These are phyloP conservation scores for Lasiosphaeria miniovina DNA, from an alignment of 495 filamentous ascomycete genomes.

Conservation along the genomic window DNA sequence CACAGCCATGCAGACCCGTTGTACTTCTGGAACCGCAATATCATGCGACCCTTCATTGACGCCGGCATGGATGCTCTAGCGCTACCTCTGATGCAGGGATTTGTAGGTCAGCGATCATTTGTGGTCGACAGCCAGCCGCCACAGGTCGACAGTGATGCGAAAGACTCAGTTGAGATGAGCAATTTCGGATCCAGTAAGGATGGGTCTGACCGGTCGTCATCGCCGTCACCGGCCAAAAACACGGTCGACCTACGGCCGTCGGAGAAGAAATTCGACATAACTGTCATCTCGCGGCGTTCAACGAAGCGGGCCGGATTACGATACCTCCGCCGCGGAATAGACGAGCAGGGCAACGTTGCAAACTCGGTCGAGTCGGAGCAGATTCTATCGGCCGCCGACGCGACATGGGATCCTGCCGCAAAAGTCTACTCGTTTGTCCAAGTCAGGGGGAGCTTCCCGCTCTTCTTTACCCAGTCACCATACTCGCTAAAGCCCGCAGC, in stretches of 20 bases:
- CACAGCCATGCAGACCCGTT: conserved; percentile 71
- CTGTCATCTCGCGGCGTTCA: conserved; percentile 81
- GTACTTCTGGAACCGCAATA: conserved; percentile 87
- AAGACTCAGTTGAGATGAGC: conserved; percentile 43
- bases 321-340: conserved; percentile 87
- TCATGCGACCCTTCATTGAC: conserved; percentile 71
- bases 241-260: conserved; percentile 31
- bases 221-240: conserved; percentile 19
- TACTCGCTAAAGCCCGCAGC: conserved; percentile 90
- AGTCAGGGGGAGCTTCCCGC: conserved; percentile 79
- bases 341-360: conserved; percentile 83
- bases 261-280: conserved; percentile 65
- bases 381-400: conserved; percentile 63
- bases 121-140: conserved; percentile 52
- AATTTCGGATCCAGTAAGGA: conserved; percentile 23
- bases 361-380: conserved; percentile 94
- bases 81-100: conserved; percentile 88
- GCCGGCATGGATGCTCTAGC: conserved; percentile 63
- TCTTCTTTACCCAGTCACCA: conserved; percentile 91
- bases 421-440: conserved; percentile 82
- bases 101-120: conserved; percentile 85
- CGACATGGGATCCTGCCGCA: conserved; percentile 53
- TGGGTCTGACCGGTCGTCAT: conserved; percentile 11
- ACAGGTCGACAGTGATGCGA: conserved; percentile 38
- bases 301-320: conserved; percentile 80